A percentile compares a stretch with the other conserved stretches of the same genome.
Conservation (phyloP, 495 filamentous ascomycete species). For the Aspergillus ostianus region DNA sequence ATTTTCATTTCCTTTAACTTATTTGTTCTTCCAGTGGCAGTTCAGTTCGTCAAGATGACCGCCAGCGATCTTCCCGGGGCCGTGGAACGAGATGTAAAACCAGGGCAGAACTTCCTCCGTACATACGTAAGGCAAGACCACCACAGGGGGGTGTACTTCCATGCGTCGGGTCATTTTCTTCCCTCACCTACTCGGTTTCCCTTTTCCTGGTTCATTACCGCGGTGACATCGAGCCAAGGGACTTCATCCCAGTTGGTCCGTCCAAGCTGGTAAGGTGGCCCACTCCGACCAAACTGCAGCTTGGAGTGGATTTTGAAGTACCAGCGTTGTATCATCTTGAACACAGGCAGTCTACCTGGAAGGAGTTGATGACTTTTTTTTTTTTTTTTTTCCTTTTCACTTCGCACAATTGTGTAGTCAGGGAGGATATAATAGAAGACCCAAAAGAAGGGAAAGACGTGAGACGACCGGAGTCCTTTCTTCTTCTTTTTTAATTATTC, state of each 20-base stretch:
- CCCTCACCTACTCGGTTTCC: background rate
- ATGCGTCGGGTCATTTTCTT: constrained; percentile 10
- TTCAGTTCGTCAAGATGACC: background rate
- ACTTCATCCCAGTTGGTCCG: constrained; percentile 14
- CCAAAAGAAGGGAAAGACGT: too few species aligned
- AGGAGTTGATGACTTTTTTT: background rate
- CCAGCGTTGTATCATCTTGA: constrained; percentile 23
- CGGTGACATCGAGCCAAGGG: too few species aligned
- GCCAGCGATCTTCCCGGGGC: background rate
- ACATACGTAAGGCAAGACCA: background rate
- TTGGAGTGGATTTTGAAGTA: constrained; percentile 21
- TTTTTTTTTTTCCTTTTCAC: too few species aligned
- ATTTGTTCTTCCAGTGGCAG: background rate
- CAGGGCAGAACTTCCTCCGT: too few species aligned
- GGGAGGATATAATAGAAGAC: too few species aligned
- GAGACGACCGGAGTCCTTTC: too few species aligned
- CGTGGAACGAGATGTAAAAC: too few species aligned
- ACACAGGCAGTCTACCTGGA: background rate
- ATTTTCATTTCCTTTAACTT: background rate
- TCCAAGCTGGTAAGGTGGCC: constrained; percentile 9
- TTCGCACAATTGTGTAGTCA: too few species aligned
- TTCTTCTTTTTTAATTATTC: too few species aligned
- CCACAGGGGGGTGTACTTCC: background rate
- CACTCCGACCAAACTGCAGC: constrained; percentile 19
- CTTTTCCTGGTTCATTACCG: constrained; percentile 9